Conservation (phyloP, 768 basidiomycete species). For the Pulveroboletus sp. region DNA sequence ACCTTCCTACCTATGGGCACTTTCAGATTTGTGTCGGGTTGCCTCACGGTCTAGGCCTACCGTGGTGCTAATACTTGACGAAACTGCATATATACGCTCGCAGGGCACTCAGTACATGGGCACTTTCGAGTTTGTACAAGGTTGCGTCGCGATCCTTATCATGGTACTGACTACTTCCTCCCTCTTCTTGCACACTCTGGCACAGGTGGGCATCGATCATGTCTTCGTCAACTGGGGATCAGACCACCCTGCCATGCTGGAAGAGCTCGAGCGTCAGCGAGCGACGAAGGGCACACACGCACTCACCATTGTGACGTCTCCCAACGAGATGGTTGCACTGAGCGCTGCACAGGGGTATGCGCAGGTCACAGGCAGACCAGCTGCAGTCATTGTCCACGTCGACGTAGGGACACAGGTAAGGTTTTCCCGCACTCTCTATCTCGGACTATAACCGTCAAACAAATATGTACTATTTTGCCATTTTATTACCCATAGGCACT, state of each 20-base stretch:
- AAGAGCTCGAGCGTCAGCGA: conserved; percentile 60
- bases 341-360: conserved; percentile 70
- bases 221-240: conserved; percentile 76
- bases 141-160: not conserved
- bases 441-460: too few species aligned
- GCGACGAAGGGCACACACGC: conserved; percentile 31
- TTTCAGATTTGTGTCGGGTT: too few species aligned
- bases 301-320: conserved; percentile 57
- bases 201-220: conserved; percentile 57
- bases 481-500: conserved; percentile 40
- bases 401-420: conserved; percentile 64
- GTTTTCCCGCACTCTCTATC: not conserved
- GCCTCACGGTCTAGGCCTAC: too few species aligned
- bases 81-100: too few species aligned
- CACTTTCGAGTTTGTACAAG: too few species aligned
- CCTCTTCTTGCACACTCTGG: conserved; percentile 53
- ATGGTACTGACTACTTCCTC: conserved; percentile 56
- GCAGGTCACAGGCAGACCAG: conserved; percentile 59
- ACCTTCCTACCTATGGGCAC: too few species aligned
- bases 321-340: conserved; percentile 74
- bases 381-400: conserved; percentile 71
- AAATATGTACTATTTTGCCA: too few species aligned
- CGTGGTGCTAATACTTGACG: too few species aligned
- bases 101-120: too few species aligned
- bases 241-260: conserved; percentile 67